A percentile compares a stretch with the other conserved stretches of the same genome.
Evolutionary conservation across 202 grass and related monocot species (phyloP).

Genomic region (Setaria italica): DNA sequence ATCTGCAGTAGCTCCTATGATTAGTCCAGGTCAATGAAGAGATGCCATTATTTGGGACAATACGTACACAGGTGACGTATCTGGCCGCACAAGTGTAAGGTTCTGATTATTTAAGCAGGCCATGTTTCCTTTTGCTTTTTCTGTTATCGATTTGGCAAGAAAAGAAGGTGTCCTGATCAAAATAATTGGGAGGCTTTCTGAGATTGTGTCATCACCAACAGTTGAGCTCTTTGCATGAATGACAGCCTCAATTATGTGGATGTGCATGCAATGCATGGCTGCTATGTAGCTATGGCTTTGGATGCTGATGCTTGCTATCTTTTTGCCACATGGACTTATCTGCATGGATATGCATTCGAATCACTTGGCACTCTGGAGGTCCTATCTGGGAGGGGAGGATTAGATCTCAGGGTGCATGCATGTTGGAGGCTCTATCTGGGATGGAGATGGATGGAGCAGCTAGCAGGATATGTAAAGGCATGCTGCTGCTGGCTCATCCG

Average conservation of each 20-base stretch:
- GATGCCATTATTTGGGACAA: slow-evolving; percentile 26
- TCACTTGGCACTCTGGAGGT: not conserved
- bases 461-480: slow-evolving; percentile 1
- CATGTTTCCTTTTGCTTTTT: not conserved
- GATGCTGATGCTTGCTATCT: not conserved
- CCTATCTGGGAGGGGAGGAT: not conserved
- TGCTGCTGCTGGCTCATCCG: not conserved
- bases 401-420: not conserved
- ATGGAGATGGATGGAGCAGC: not conserved
- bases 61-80: not conserved
- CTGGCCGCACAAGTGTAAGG: slow-evolving; percentile 18
- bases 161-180: slow-evolving; percentile 49
- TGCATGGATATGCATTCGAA: not conserved
- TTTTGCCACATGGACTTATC: slow-evolving; percentile 34
- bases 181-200: slow-evolving; percentile 44
- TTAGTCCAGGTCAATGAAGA: slow-evolving; percentile 37
- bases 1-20: slow-evolving; percentile 28
- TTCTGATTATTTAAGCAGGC: not conserved
- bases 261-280: not conserved
- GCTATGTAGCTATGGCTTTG: not conserved
- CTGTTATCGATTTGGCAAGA: not conserved
- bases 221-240: slow-evolving; percentile 34
- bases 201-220: slow-evolving; percentile 33
- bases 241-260: slow-evolving; percentile 38
- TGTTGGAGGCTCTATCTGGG: not conserved